Base-by-base conservation (phyloP, 1,139 yeast species). In the Saccharomycopsis hybrid region DNA sequence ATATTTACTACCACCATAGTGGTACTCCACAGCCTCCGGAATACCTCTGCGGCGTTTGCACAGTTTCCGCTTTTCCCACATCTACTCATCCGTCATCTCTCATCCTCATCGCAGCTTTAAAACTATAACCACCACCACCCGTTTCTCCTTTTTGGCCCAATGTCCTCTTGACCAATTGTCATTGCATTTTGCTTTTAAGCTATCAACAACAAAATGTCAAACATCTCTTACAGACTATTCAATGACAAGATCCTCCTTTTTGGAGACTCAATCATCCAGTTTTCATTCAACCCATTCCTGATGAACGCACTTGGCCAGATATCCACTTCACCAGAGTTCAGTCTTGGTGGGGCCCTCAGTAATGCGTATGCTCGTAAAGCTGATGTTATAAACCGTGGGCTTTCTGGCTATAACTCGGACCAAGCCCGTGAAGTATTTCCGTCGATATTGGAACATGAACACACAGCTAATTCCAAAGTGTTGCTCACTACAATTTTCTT, bases 201-300 rank as follows among this genome's bases (percentile, higher is more conserved):
- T n/a, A n/a, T n/a, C n/a, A n/a, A n/a, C n/a, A n/a, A n/a, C n/a
- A n/a, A n/a, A n/a, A n/a, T n/a, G n/a, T n/a, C n/a, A n/a, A n/a
- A n/a, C n/a, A 32, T 5, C 32, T 43, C 52, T 25, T 50, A 29
- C 39, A 41, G 38, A n/a, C 37, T 71, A 55, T 52, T 57, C 1
- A 70, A 63, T 60, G 66, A 72, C 48, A 79, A 77, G 55, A 71
- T 82, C 52, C 59, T 83, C 4, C 65, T 82, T 53, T 80, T 82
- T 62, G 89, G 90, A 1, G 89, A 82, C 63, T 82, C 88, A 2
- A 77, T 82, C 55, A 82, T 87, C 1, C 79, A 82, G 59, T 75
- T 63, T 55, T 65, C 78, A 32, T 76, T 64, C 60, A 65, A 65
- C 41, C 71, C 62, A 5, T 38, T 11, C 33, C 53, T 52, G 35